Evolutionary conservation across 2,329 filamentous ascomycete species (phyloP).

Genomic region (Tolypocladium nubicola): DNA sequence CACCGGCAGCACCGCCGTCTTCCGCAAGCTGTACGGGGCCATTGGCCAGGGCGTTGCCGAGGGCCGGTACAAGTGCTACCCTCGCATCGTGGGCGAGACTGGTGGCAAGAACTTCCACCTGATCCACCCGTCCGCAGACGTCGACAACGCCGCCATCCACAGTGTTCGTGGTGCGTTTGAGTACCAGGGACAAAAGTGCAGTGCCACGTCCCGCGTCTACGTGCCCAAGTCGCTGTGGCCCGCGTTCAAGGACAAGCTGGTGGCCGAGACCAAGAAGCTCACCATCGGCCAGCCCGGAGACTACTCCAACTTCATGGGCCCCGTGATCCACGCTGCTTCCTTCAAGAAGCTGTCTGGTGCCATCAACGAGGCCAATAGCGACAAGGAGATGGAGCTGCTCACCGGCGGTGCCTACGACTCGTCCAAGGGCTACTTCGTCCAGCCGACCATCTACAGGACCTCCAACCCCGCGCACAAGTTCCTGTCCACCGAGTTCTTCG

Average conservation of each 20-base stretch:
- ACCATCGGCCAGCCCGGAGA: conserved; percentile 59
- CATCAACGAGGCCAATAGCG: conserved; percentile 71
- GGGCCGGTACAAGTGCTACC: conserved; percentile 75
- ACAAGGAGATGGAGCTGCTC: conserved; percentile 61
- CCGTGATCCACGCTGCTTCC: conserved; percentile 71
- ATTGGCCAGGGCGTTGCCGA: conserved; percentile 75
- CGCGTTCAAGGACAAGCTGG: conserved; percentile 56
- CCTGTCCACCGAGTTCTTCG: conserved; percentile 71
- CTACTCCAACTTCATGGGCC: conserved; percentile 73
- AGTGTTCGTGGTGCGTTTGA: conserved; percentile 83
- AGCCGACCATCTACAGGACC: conserved; percentile 73
- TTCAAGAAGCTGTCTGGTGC: conserved; percentile 71
- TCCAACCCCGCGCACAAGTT: conserved; percentile 64
- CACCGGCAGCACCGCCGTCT: conserved; percentile 85
- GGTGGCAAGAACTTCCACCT: conserved; percentile 93
- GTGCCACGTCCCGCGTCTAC: conserved; percentile 71
- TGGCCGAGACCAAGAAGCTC: conserved; percentile 58
- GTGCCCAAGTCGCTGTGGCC: conserved; percentile 67
- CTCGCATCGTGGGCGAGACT: conserved; percentile 81
- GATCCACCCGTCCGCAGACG: conserved; percentile 65
- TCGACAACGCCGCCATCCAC: conserved; percentile 69
- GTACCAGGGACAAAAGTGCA: conserved; percentile 88
- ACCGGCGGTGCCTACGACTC: conserved; percentile 69
- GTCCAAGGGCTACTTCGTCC: conserved; percentile 70
- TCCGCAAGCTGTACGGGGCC: conserved; percentile 78